Evolutionary conservation across 495 filamentous ascomycete genomes (phyloP).

Genomic region (Aspergillus bridgeri): DNA sequence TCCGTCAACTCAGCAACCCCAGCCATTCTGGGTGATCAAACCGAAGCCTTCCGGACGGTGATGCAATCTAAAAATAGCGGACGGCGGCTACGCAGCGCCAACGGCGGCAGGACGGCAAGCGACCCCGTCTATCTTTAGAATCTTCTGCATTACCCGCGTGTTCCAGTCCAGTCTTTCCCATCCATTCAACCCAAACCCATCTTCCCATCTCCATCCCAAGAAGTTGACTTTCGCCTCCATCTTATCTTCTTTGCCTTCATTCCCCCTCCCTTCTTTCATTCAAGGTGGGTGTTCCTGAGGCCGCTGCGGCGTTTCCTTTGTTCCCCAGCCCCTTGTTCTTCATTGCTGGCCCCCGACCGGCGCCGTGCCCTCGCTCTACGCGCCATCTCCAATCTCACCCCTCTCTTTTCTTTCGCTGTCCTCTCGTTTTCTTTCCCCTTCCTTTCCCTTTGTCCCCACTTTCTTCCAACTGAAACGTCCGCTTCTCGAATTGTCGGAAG

Average conservation of each 20-base stretch:
- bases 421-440: slow-evolving; percentile 5
- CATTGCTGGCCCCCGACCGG: slow-evolving; percentile 3
- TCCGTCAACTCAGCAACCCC: too few species aligned
- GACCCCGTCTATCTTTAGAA: slow-evolving; percentile 35
- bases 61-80: slow-evolving; percentile 12
- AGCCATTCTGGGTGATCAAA: not conserved
- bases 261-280: slow-evolving; percentile 5
- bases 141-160: slow-evolving; percentile 26
- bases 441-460: slow-evolving; percentile 7
- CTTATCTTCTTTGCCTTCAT: slow-evolving; percentile 2
- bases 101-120: slow-evolving; percentile 5
- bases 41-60: not conserved
- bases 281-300: slow-evolving; percentile 15
- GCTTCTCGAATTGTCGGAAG: not conserved
- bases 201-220: slow-evolving; percentile 14
- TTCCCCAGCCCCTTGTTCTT: slow-evolving; percentile 8
- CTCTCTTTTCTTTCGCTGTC: not conserved
- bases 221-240: slow-evolving; percentile 8
- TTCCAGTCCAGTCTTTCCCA: slow-evolving; percentile 17
- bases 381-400: slow-evolving; percentile 6
- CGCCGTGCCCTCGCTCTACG: slow-evolving; percentile 6
- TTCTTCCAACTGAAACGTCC: slow-evolving; percentile 1
- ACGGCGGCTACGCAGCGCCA: slow-evolving; percentile 6
- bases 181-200: slow-evolving; percentile 15
- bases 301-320: slow-evolving; percentile 2